Conservation (phyloP, 2,329 filamentous ascomycete genomes). For the Teratosphaeria gauchensis region DNA sequence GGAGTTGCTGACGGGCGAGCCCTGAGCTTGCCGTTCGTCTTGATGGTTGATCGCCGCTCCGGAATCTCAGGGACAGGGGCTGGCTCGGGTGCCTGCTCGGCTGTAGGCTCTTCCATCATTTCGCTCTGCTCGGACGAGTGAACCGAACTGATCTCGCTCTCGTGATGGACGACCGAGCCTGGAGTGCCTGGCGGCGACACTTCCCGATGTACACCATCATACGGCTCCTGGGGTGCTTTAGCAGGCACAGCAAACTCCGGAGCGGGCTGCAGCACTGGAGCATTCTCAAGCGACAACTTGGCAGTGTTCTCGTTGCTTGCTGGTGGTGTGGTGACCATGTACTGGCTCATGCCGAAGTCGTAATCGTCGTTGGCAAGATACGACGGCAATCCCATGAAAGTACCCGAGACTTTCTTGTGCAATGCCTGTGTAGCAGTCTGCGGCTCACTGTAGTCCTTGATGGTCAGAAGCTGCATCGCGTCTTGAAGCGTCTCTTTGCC, state of each 20-base stretch:
- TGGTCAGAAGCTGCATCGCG: constrained; percentile 25
- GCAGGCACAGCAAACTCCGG: background rate
- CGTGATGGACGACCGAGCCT: constrained; percentile 78
- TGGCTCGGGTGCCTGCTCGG: constrained; percentile 6
- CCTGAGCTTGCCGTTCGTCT: constrained; percentile 75
- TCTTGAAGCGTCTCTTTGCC: constrained; percentile 25
- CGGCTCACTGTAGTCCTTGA: constrained; percentile 26
- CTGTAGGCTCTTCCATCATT: background rate
- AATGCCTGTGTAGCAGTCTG: constrained; percentile 4
- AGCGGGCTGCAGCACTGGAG: constrained; percentile 14
- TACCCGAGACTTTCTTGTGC: constrained; percentile 5
- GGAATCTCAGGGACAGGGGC: constrained; percentile 45
- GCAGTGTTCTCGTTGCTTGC: constrained; percentile 16
- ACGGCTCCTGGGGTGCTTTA: background rate
- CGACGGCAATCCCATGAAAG: constrained; percentile 24
- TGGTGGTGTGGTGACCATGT: constrained; percentile 40
- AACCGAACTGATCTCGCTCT: constrained; percentile 11
- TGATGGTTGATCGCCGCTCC: constrained; percentile 78
- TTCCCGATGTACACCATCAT: constrained; percentile 4
- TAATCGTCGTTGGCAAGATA: constrained; percentile 41
- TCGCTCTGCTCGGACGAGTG: constrained; percentile 9
- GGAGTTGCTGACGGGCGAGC: constrained; percentile 81
- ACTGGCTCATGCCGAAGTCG: constrained; percentile 45
- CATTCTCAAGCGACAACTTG: constrained; percentile 11
- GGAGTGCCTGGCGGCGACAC: constrained; percentile 52